These are phyloP conservation scores for Colletotrichum chlorophyti DNA, from an alignment of 2,329 filamentous ascomycete genomes.

Conservation along the genomic window DNA sequence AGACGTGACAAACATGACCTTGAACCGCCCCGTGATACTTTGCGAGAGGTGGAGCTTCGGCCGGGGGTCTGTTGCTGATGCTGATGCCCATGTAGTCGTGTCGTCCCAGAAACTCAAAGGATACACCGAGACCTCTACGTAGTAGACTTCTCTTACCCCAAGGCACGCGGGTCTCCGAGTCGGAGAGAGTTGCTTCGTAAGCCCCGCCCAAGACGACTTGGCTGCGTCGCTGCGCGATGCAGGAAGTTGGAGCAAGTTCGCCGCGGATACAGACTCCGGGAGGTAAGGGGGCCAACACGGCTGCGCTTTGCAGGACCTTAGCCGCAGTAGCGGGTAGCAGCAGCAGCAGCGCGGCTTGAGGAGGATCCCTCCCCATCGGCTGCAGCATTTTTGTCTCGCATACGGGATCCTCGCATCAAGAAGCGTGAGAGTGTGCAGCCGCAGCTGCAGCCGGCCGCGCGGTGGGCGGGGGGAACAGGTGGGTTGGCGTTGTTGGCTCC, in stretches of 20 bases:
- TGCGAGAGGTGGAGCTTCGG: conserved; percentile 5
- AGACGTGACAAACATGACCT: conserved; percentile 22
- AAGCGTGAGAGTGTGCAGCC: no score
- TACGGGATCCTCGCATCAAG: conserved; percentile 15
- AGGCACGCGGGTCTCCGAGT: conserved; percentile 10
- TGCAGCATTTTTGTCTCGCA: conserved; percentile 12
- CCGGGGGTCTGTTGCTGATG: neutral
- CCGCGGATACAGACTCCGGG: conserved; percentile 1
- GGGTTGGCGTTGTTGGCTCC: neutral
- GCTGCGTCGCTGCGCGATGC: neutral
- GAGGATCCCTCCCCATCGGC: conserved; percentile 2
- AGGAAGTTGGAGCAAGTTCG: conserved; percentile 12
- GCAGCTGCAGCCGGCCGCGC: conserved; percentile 20
- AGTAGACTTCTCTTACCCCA: no score
- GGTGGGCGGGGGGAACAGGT: conserved; percentile 24
- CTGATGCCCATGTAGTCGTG: conserved; percentile 13
- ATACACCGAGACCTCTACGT: no score
- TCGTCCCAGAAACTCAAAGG: conserved; percentile 14
- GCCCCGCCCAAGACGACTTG: neutral
- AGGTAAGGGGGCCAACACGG: conserved; percentile 4
- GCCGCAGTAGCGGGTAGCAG: neutral
- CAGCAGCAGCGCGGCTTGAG: no score
- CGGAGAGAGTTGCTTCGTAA: conserved; percentile 1
- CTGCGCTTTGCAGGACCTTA: neutral
- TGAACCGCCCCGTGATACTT: conserved; percentile 9